phyloP scores from a whole-genome alignment of 495 filamentous ascomycete species.

The Penicillium nucicola region DNA sequence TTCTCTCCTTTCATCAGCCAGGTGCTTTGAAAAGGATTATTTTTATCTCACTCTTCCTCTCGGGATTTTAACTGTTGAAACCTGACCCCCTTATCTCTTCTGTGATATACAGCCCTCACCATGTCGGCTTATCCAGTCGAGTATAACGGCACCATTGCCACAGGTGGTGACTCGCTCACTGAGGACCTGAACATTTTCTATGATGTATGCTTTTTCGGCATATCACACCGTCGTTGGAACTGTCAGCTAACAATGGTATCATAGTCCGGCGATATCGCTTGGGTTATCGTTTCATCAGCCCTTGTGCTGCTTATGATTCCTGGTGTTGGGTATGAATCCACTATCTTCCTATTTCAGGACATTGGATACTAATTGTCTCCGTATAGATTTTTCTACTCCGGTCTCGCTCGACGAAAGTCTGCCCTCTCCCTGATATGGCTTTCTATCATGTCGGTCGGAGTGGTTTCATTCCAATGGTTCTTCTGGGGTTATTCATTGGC shows the following conservation, averaged over 20 bases:
- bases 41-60: slow-evolving; percentile 5
- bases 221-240: neutral
- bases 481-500: slow-evolving; percentile 97
- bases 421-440: slow-evolving; percentile 94
- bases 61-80: neutral
- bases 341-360: neutral
- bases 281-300: slow-evolving; percentile 83
- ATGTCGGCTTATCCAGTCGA: slow-evolving; percentile 43
- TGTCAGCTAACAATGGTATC: slow-evolving; percentile 12
- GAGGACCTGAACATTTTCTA: slow-evolving; percentile 81
- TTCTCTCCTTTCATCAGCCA: slow-evolving; percentile 2
- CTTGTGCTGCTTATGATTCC: slow-evolving; percentile 98
- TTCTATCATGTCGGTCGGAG: slow-evolving; percentile 89
- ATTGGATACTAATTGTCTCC: neutral
- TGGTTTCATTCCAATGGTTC: slow-evolving; percentile 97
- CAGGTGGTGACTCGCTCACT: slow-evolving; percentile 71
- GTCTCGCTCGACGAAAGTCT: slow-evolving; percentile 93
- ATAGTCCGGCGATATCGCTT: slow-evolving; percentile 85
- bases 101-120: slow-evolving; percentile 10
- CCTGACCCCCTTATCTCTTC: neutral
- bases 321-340: slow-evolving; percentile 69
- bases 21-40: slow-evolving; percentile 1
- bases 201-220: slow-evolving; percentile 47
- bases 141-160: slow-evolving; percentile 63
- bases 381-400: slow-evolving; percentile 95